These are phyloP conservation scores for Eucalyptus rudis DNA, from an alignment of 345 rosid genomes.

Conservation along the genomic window DNA sequence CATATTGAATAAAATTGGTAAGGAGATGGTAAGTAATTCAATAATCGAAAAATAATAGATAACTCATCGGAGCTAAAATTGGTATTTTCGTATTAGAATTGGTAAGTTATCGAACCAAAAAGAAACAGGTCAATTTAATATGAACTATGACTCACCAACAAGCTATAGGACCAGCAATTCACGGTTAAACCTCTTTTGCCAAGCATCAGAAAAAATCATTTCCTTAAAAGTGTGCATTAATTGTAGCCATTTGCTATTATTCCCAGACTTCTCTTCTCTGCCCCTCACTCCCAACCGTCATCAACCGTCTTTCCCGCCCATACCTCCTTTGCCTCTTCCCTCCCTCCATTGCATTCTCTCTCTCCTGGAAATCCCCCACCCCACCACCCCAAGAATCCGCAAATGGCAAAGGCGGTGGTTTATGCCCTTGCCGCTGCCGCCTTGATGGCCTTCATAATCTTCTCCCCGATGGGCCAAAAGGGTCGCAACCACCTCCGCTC, in stretches of 20 bases:
- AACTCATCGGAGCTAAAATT: background rate
- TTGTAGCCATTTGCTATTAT: background rate
- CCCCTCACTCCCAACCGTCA: slow-evolving; percentile 13
- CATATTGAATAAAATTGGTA: background rate
- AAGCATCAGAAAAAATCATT: background rate
- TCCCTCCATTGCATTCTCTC: background rate
- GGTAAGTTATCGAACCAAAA: background rate
- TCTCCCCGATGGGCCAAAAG: background rate
- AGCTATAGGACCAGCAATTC: background rate
- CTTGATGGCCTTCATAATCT: slow-evolving; percentile 14
- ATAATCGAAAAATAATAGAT: background rate
- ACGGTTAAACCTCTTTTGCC: background rate
- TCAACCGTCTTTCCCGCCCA: slow-evolving; percentile 37
- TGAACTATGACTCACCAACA: background rate
- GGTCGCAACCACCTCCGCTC: background rate
- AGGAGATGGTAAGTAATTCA: background rate
- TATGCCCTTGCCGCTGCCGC: slow-evolving; percentile 23
- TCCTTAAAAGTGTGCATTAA: background rate
- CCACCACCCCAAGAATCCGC: background rate
- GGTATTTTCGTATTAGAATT: background rate
- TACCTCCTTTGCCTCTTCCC: background rate
- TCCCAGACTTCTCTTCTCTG: background rate
- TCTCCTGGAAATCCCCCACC: background rate
- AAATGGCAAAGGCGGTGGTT: slow-evolving; percentile 64
- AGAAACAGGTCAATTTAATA: background rate